Base-by-base conservation (phyloP, 441 rosid species). In the Eruca vesicaria region DNA sequence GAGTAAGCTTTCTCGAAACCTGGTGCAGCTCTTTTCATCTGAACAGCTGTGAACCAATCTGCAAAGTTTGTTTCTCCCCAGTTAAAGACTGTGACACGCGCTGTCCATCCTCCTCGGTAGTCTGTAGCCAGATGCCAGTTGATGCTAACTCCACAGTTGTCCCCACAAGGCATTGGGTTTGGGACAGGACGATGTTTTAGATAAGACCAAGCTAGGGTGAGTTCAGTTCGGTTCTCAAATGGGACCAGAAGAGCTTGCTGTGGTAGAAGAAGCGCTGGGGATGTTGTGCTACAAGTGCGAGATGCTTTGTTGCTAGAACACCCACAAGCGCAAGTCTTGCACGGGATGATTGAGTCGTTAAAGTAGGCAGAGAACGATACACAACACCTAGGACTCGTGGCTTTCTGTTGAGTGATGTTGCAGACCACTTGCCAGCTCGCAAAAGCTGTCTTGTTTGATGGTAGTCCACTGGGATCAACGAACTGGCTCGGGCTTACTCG, bases 371-470 rank as follows among this genome's bases (percentile, higher is more conserved):
- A 96, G 60, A 89, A 96, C 2, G 99, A 93, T 15, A 93, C 99
- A 35, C 99, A 96, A 68, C 98, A 96, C 74, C 82, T 88, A 19
- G 98, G 98, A 66, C 85, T 89, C 0, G 69, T 79, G 14, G 86
- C 86, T 82, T 88, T 88, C 26, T 88, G 87, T 52, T 79, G 87
- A 7, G 96, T 90, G 75, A 96, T 96, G 79, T 93, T 96, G 85
- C 99, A 96, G 33, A 96, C 97, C 63, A 96, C 91, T 79, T 96
- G 99, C 99, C 99, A 96, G 79, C 96, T 96, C 0, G 94, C 96
- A 71, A 93, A 80, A 29, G 88, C 97, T 5, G 97, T 88, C 21
- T 74, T 64, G 82, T 93, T 86, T 2, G 90, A 86, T 2, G 92
- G 85, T 11, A 91, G 83, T 10, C 98, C 98, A 28, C 78, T 82